phyloP scores from a whole-genome alignment of 257 asterid species.

The Ilex asprella region DNA sequence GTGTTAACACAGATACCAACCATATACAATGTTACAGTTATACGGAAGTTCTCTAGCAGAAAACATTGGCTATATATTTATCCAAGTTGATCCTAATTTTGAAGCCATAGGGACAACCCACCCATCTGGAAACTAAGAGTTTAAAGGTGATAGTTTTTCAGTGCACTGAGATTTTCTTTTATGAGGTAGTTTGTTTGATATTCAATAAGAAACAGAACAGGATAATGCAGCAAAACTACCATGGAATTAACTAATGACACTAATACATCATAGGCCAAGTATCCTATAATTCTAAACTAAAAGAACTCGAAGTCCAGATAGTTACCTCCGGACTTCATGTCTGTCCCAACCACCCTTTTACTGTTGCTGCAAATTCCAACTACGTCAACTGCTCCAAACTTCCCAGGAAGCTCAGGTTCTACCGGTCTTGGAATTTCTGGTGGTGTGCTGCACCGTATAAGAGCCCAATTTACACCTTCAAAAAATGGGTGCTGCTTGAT shows the following conservation, averaged over 20 bases:
- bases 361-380: constrained; percentile 34
- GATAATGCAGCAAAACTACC: constrained; percentile 7
- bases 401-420: constrained; percentile 39
- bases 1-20: too few relatives aligned
- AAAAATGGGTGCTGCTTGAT: constrained; percentile 81
- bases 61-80: too few relatives aligned
- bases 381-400: constrained; percentile 31
- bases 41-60: too few relatives aligned
- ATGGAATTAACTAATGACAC: constrained; percentile 18
- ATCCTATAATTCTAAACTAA: constrained; percentile 24
- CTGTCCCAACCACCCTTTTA: constrained; percentile 40
- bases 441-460: constrained; percentile 73
- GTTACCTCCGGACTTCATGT: constrained; percentile 64
- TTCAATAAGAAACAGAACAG: background rate
- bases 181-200: constrained; percentile 8
- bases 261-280: constrained; percentile 12
- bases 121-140: too few relatives aligned
- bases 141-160: too few relatives aligned
- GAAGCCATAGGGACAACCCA: too few relatives aligned
- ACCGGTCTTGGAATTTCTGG: constrained; percentile 66
- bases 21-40: too few relatives aligned
- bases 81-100: too few relatives aligned
- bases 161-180: background rate
- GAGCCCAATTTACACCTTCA: constrained; percentile 80
- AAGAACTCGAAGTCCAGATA: constrained; percentile 86